Percentiles rank a stretch among this genome's conserved stretches.
Evolutionary conservation across 129 eudicot genomes (phyloP).

Genomic region (Arctium lappa): DNA sequence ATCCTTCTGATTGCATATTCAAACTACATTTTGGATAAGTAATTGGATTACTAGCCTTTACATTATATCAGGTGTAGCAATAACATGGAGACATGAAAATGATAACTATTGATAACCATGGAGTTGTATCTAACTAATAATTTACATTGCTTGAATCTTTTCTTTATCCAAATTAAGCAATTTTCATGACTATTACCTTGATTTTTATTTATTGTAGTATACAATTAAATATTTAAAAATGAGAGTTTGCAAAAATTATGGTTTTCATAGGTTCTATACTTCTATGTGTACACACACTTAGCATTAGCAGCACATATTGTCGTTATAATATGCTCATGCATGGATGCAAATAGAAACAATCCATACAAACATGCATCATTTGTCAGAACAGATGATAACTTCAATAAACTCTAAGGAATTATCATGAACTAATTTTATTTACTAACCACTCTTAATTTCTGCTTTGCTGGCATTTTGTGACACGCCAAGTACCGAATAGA

Average conservation of each 20-base stretch:
- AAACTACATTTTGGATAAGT: too few species aligned
- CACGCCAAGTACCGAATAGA: constrained; percentile 78
- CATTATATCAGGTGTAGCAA: too few species aligned
- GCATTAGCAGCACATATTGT: not conserved
- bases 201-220: too few species aligned
- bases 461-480: constrained; percentile 80
- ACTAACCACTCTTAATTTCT: constrained; percentile 91
- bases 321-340: not conserved
- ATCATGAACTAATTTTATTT: not conserved
- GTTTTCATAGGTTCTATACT: not conserved
- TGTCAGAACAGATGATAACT: constrained; percentile 7
- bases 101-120: too few species aligned
- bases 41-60: too few species aligned
- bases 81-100: too few species aligned
- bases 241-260: not conserved
- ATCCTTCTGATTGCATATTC: too few species aligned
- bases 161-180: not conserved
- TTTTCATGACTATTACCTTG: not conserved
- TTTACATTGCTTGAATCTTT: not conserved
- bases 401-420: not conserved
- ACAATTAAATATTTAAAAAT: not conserved
- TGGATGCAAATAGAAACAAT: constrained; percentile 19
- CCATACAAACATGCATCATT: not conserved
- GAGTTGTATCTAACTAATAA: not conserved
- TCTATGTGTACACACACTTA: not conserved